phyloP scores from a whole-genome alignment of 2,329 filamentous ascomycete species.

The Cercospora zeina region DNA sequence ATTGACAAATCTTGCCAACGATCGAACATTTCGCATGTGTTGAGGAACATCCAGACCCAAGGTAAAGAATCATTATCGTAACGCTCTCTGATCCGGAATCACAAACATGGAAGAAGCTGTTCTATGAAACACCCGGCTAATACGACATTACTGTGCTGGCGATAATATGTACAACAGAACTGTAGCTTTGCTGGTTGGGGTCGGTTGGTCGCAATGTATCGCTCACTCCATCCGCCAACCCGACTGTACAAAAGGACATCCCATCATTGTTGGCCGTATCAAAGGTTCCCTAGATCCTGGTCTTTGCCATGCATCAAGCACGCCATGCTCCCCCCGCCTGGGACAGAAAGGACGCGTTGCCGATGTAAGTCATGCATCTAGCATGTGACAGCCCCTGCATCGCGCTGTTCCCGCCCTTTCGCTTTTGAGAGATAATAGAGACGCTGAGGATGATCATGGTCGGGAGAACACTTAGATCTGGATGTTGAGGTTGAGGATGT shows the following conservation, averaged over 20 bases:
- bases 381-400: background rate
- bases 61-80: background rate
- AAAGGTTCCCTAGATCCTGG: background rate
- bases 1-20: background rate
- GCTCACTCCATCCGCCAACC: background rate
- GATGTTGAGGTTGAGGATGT: constrained; percentile 18
- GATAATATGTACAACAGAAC: constrained; percentile 16
- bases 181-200: constrained; percentile 8
- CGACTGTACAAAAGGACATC: constrained; percentile 3
- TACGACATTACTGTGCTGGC: constrained; percentile 9
- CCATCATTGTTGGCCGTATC: constrained; percentile 15
- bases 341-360: background rate
- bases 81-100: background rate
- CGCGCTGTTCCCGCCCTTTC: background rate
- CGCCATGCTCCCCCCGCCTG: background rate
- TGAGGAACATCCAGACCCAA: too few species aligned
- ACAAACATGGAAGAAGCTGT: background rate
- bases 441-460: constrained; percentile 1
- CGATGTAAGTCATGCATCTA: constrained; percentile 6
- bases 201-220: background rate
- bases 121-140: constrained; percentile 6
- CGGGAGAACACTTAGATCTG: constrained; percentile 2
- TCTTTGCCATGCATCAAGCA: constrained; percentile 15
- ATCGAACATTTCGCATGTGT: background rate
- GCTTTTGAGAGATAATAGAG: background rate